A percentile compares a stretch with the other conserved stretches of the same genome.
Conservation (phyloP, 2,329 filamentous ascomycete species). For the Gnomoniopsis smithogilvyi region DNA sequence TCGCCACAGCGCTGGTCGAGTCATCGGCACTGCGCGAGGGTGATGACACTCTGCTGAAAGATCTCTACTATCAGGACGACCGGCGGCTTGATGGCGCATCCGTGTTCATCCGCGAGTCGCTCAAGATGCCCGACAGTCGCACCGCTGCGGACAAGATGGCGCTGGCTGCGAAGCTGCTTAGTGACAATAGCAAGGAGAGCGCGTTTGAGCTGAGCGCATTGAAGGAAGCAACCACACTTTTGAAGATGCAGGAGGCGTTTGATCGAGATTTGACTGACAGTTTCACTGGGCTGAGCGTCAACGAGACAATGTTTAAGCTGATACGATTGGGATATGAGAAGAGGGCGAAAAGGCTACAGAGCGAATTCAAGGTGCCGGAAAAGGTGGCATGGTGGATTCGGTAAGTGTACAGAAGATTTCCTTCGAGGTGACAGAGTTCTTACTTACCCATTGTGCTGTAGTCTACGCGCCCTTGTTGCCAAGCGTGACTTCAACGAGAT, state of each 20-base stretch:
- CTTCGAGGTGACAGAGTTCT: neutral
- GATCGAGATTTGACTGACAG: slow-evolving; percentile 71
- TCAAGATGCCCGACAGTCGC: slow-evolving; percentile 67
- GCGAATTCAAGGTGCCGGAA: slow-evolving; percentile 89
- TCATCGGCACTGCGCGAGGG: slow-evolving; percentile 66
- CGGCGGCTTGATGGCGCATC: slow-evolving; percentile 83
- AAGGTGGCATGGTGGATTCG: slow-evolving; percentile 85
- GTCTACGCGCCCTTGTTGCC: slow-evolving; percentile 82
- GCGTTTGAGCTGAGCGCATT: slow-evolving; percentile 70
- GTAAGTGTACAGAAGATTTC: slow-evolving; percentile 35
- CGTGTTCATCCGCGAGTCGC: slow-evolving; percentile 80
- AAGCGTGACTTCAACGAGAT: slow-evolving; percentile 91
- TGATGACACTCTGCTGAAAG: slow-evolving; percentile 83
- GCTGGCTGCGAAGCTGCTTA: slow-evolving; percentile 77
- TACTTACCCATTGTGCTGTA: slow-evolving; percentile 31
- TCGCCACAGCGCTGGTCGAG: slow-evolving; percentile 87
- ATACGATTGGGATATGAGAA: slow-evolving; percentile 79
- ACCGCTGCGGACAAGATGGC: slow-evolving; percentile 81
- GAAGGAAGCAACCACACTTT: slow-evolving; percentile 74
- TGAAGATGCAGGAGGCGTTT: slow-evolving; percentile 83
- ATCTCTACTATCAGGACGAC: slow-evolving; percentile 97
- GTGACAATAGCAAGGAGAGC: slow-evolving; percentile 74
- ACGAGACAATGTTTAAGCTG: slow-evolving; percentile 89
- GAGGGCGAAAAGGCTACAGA: slow-evolving; percentile 81
- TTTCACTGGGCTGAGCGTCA: slow-evolving; percentile 81